Percentiles rank a stretch among this genome's conserved stretches.
Evolutionary conservation across 768 basidiomycete species (phyloP).

Genomic region (Cubamyces lactineus): DNA sequence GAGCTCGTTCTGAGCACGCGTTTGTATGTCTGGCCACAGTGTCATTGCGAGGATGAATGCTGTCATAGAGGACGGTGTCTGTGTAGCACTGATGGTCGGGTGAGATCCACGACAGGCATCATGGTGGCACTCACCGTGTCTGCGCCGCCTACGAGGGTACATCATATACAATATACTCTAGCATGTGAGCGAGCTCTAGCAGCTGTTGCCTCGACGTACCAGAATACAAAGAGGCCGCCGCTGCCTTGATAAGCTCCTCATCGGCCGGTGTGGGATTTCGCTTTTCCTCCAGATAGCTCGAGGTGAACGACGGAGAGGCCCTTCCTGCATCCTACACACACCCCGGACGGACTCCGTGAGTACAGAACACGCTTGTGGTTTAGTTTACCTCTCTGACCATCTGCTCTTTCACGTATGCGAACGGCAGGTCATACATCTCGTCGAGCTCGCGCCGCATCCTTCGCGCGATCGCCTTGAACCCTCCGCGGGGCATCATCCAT

Average conservation of each 20-base stretch:
- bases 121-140: conserved; percentile 31
- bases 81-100: neutral
- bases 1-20: conserved; percentile 35
- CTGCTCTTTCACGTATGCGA: conserved; percentile 36
- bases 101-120: neutral
- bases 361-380: too few relatives aligned
- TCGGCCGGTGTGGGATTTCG: conserved; percentile 42
- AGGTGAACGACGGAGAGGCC: conserved; percentile 26
- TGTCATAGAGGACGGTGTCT: conserved; percentile 38
- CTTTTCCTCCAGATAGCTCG: conserved; percentile 35
- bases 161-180: neutral
- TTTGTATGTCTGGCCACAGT: conserved; percentile 38
- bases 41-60: conserved; percentile 44
- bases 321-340: conserved; percentile 21
- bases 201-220: conserved; percentile 2
- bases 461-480: conserved; percentile 26
- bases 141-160: conserved; percentile 27
- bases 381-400: conserved; percentile 32
- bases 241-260: conserved; percentile 22
- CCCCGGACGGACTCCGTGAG: neutral
- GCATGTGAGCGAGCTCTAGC: neutral
- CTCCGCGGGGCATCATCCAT: conserved; percentile 38
- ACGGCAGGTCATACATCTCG: conserved; percentile 35
- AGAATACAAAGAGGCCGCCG: conserved; percentile 22
- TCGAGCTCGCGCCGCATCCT: conserved; percentile 18